Evolutionary conservation across 495 filamentous ascomycete genomes (phyloP), one percentile per base, ranked within the genome.

Genomic region (Aspergillus diversus): DNA sequence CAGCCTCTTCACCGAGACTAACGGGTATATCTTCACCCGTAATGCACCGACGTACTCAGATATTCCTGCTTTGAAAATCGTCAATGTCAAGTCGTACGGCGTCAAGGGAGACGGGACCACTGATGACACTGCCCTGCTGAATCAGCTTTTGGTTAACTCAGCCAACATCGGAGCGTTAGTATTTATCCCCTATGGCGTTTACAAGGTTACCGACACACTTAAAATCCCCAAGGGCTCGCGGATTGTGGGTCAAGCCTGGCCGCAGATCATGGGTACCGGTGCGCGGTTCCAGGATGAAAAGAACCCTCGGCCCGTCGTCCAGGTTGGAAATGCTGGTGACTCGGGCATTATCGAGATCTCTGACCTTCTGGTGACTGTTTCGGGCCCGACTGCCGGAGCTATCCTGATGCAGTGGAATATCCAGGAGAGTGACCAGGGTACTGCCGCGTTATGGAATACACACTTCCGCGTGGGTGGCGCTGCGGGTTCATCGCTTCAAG

Each of bases 371-470:
- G 91, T 96, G 69, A 73, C 69, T 2, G 63, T 93, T 86, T 55
- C 80, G 84, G 65, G 92, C 86, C 77, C 90, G 1, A 86, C 89
- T 61, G 90, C 92, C 21, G 92, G 92, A 50, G 91, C 91, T 33
- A 86, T 94, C 63, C 75, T 97, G 39, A 80, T 96, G 67, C 82
- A 97, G 71, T 97, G 91, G 91, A 96, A 97, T 73, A 69, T 96
- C 6, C 85, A 80, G 8, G 80, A 84, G 21, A 73, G 77, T 0
- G 69, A 73, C 4, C 84, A 88, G 54, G 91, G 90, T 51, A 83
- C 87, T 0, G 81, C 83, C 13, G 92, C 84, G 9, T 81, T 96
- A 71, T 97, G 91, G 91, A 92, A 97, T 73, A 88, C 91, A 21
- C 92, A 96, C 71, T 86, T 90, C 69, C 90, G 92, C 55, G 77